These are phyloP conservation scores for Penicillium sp. DNA, from an alignment of 2,329 filamentous ascomycete species.

Conservation along the genomic window DNA sequence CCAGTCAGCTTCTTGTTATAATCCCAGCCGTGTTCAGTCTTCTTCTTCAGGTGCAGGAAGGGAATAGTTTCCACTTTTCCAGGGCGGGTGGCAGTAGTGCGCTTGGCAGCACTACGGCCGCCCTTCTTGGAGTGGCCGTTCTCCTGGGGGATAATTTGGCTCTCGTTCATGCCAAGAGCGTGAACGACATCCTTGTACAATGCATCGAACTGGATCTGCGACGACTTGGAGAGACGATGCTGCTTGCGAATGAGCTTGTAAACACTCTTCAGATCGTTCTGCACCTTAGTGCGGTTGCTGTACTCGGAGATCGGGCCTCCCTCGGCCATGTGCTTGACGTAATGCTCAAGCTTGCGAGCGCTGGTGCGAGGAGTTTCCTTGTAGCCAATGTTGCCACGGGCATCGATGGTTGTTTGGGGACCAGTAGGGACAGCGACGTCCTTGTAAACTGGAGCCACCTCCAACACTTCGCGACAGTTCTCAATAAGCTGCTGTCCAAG, in stretches of 20 bases:
- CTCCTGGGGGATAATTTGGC: constrained; percentile 89
- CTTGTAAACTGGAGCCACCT: constrained; percentile 85
- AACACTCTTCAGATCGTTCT: constrained; percentile 89
- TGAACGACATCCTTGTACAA: constrained; percentile 93
- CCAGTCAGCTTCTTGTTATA: constrained; percentile 99
- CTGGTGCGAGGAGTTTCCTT: constrained; percentile 81
- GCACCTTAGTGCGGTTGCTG: constrained; percentile 95
- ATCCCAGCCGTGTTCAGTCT: constrained; percentile 94
- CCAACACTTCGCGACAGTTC: constrained; percentile 91
- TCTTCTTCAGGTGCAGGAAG: constrained; percentile 96
- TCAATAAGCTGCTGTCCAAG: constrained; percentile 91
- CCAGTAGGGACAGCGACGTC: constrained; percentile 91
- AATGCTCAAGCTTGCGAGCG: constrained; percentile 95
- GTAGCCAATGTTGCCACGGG: constrained; percentile 88
- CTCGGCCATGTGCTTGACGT: constrained; percentile 97
- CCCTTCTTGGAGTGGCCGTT: constrained; percentile 62
- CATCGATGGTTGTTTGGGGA: constrained; percentile 87
- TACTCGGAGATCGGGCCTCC: constrained; percentile 98
- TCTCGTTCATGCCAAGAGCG: constrained; percentile 95
- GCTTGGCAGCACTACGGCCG: constrained; percentile 49
- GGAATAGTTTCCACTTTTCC: constrained; percentile 97
- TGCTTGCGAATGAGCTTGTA: constrained; percentile 99
- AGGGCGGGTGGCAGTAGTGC: constrained; percentile 58
- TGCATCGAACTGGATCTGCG: constrained; percentile 92
- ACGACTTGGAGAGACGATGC: constrained; percentile 94